Base-by-base conservation (phyloP, 1,284 basidiomycete species). In the Volvariella surrecta region DNA sequence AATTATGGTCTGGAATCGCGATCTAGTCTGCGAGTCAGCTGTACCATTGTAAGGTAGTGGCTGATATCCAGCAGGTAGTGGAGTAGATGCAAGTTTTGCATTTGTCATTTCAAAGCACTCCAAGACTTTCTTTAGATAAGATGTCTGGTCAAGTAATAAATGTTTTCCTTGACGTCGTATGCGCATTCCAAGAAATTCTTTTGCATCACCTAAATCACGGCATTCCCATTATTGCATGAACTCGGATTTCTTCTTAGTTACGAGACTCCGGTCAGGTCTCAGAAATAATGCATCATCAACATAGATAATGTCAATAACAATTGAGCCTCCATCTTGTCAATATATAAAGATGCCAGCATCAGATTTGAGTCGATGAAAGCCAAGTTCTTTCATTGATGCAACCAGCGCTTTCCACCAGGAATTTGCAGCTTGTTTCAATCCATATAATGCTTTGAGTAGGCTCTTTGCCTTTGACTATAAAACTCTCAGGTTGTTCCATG, bases 111-210 rank as follows among this genome's bases (percentile, higher is more conserved):
- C 47, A 40, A 55, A 62, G 4, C 48, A 32, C 2, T 56, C 46
- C 1, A 74, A 59, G 4, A 68, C 53, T n/a, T 55, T 45, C 1
- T 59, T 37, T 18, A 59, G 54, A 47, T 69, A 67, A 6, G 58
- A 56, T 0, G 44, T 37, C 43, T 72, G 67, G 1, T 55, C 60
- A 13, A 70, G 50, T 0, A 39, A 34, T 4, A 70, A 37, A 3
- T 50, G 57, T 3, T 45, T 48, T 1, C 47, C 45, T 1, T 44
- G 19, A 0, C 56, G 47, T 1, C 45, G 47, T 18, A 70, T 56
- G 39, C 64, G 54, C 16, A 71, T 58, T 24, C 62, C 63, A 3
- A 70, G 54, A 1, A 70, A 45, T 45, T 50, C 61, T 0, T 41
- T 44, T 1, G 59, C 59, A 20, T 54, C 50, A 0, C 62, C 64